A percentile compares a stretch with the other conserved stretches of the same genome.
Evolutionary conservation across 371 early-diverging fungal species (phyloP).

Genomic region (Mucor lusitanicus): DNA sequence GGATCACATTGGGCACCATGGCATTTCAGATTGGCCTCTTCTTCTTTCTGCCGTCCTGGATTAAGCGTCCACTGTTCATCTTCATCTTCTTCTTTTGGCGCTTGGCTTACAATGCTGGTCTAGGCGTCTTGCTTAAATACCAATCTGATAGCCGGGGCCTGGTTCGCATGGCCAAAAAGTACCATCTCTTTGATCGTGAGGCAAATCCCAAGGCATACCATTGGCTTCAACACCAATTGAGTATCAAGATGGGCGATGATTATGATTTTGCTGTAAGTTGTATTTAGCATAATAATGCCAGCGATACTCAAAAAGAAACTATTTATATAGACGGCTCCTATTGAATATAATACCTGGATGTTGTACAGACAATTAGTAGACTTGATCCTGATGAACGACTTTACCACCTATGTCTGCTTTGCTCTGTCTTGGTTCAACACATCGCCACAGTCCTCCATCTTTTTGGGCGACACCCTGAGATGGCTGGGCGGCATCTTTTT

Average conservation of each 20-base stretch:
- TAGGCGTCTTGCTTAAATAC: constrained; percentile 79
- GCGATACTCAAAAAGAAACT: neutral
- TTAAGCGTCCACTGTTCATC: constrained; percentile 61
- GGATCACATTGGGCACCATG: constrained; percentile 70
- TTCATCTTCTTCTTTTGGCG: constrained; percentile 86
- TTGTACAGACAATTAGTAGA: constrained; percentile 94
- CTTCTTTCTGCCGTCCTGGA: constrained; percentile 56
- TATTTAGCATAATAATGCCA: neutral
- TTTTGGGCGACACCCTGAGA: constrained; percentile 66
- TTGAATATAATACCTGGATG: constrained; percentile 96
- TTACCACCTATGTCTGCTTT: constrained; percentile 84
- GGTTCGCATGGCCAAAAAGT: constrained; percentile 64
- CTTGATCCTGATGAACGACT: constrained; percentile 90
- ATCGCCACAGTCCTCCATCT: constrained; percentile 49
- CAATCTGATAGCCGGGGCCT: constrained; percentile 80
- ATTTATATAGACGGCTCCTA: constrained; percentile 65
- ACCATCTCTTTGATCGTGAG: constrained; percentile 64
- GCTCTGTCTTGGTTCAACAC: constrained; percentile 72
- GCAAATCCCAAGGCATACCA: constrained; percentile 52
- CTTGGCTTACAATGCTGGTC: constrained; percentile 81
- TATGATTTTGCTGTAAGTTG: constrained; percentile 74
- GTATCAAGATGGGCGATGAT: constrained; percentile 83
- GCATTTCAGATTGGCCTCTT: constrained; percentile 66
- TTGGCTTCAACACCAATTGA: constrained; percentile 74
- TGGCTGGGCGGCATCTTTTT: constrained; percentile 78